A percentile compares a stretch with the other conserved stretches of the same genome.
phyloP scores from a whole-genome alignment of 164 flowering plant species.

The Paratinospora sagittata region DNA sequence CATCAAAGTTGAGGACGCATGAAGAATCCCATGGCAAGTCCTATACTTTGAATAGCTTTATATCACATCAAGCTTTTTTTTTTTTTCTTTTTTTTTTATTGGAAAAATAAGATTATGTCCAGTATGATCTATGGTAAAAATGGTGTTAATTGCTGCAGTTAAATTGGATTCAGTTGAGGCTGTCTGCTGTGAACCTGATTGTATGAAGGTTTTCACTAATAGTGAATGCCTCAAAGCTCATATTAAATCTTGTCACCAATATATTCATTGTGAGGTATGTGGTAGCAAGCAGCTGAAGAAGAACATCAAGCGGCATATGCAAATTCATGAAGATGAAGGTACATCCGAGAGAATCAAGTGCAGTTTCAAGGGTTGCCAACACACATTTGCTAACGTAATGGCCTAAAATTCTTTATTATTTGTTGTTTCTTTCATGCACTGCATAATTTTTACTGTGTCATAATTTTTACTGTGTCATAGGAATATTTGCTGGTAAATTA shows the following conservation, averaged over 20 bases:
- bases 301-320: constrained; percentile 65
- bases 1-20: too few relatives aligned
- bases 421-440: not conserved
- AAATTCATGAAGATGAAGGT: too few relatives aligned
- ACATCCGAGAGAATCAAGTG: too few relatives aligned
- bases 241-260: constrained; percentile 44
- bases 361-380: too few relatives aligned
- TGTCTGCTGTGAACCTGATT: constrained; percentile 68
- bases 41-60: too few relatives aligned
- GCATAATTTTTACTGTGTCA: too few relatives aligned
- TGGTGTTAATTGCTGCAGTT: constrained; percentile 37
- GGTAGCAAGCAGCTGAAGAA: constrained; percentile 67
- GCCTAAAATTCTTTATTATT: not conserved
- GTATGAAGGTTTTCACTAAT: constrained; percentile 62
- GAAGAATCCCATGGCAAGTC: too few relatives aligned
- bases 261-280: constrained; percentile 64
- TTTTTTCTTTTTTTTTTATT: not conserved
- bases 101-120: not conserved
- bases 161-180: constrained; percentile 63
- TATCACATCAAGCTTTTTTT: too few relatives aligned
- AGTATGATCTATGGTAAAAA: not conserved
- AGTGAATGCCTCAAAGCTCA: constrained; percentile 67
- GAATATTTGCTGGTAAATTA: too few relatives aligned
- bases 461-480: too few relatives aligned
- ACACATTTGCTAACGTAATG: constrained; percentile 66